These are phyloP conservation scores for Chloroidium sp. DNA, from an alignment of 163 green algal species.

Conservation along the genomic window DNA sequence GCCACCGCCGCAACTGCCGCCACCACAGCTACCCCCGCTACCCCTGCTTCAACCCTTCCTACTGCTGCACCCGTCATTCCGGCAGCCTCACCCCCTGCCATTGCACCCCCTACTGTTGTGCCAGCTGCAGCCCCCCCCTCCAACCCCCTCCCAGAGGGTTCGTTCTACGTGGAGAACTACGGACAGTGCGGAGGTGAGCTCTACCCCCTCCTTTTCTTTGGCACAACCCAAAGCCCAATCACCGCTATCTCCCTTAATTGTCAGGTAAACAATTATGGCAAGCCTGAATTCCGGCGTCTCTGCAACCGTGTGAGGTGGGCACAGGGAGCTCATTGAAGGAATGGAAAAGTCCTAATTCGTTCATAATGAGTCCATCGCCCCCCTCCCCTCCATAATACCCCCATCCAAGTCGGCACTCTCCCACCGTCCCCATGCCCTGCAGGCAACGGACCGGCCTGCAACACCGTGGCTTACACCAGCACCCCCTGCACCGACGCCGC, in stretches of 20 bases:
- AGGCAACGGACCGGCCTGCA: not conserved
- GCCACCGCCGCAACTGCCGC: not conserved
- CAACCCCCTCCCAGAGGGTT: not conserved
- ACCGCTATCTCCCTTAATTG: too few species aligned
- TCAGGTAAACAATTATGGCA: too few species aligned
- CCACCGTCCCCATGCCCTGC: not conserved
- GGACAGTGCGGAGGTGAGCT: slow-evolving; percentile 6
- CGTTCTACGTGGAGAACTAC: slow-evolving; percentile 7
- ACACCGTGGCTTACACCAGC: not conserved
- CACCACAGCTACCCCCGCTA: not conserved
- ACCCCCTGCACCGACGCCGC: not conserved
- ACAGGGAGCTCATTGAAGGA: too few species aligned
- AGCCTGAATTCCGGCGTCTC: too few species aligned
- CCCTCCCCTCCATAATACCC: too few species aligned
- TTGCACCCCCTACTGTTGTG: not conserved
- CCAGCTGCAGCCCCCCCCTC: not conserved
- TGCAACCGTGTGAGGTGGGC: too few species aligned
- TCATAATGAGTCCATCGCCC: too few species aligned
- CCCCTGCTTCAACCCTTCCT: not conserved
- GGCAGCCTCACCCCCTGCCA: not conserved
- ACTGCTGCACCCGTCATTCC: not conserved
- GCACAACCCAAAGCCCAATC: too few species aligned
- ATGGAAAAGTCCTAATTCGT: too few species aligned
- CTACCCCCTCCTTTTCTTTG: too few species aligned
- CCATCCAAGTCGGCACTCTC: too few species aligned